Conservation (phyloP, 2,329 filamentous ascomycete species). For the Verticillium tricorpus region DNA sequence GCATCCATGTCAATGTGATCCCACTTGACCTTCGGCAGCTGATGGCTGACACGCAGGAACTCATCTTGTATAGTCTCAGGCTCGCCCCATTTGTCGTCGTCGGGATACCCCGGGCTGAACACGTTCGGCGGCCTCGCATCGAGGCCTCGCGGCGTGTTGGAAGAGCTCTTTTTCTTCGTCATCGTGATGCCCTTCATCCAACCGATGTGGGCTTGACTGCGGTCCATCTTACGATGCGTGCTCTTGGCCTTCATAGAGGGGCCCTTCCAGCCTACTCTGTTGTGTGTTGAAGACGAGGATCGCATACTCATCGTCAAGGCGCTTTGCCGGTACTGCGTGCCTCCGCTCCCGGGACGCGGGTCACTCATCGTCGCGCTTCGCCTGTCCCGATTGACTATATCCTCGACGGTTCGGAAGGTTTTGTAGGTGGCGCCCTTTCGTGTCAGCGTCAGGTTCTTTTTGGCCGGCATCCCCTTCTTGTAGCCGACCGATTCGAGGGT, state of each 20-base stretch:
- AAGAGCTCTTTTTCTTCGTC: slow-evolving; percentile 47
- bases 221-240: slow-evolving; percentile 35
- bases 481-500: slow-evolving; percentile 68
- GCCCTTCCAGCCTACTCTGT: slow-evolving; percentile 43
- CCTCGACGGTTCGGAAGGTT: slow-evolving; percentile 73
- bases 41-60: slow-evolving; percentile 56
- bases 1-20: slow-evolving; percentile 61
- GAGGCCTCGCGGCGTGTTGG: slow-evolving; percentile 39
- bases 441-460: slow-evolving; percentile 65
- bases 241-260: slow-evolving; percentile 56
- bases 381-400: slow-evolving; percentile 51
- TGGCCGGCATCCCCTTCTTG: slow-evolving; percentile 61
- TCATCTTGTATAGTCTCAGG: slow-evolving; percentile 62
- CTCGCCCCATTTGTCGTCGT: slow-evolving; percentile 54
- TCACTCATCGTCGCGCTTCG: slow-evolving; percentile 59
- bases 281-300: slow-evolving; percentile 31
- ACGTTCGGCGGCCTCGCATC: slow-evolving; percentile 45
- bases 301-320: slow-evolving; percentile 40
- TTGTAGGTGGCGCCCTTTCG: slow-evolving; percentile 82
- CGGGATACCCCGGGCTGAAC: slow-evolving; percentile 46
- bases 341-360: slow-evolving; percentile 42
- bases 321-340: slow-evolving; percentile 36
- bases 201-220: slow-evolving; percentile 54
- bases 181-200: slow-evolving; percentile 69
- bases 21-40: slow-evolving; percentile 61